phyloP scores from a whole-genome alignment of 345 rosid species.

The Gossypioides kirkii region DNA sequence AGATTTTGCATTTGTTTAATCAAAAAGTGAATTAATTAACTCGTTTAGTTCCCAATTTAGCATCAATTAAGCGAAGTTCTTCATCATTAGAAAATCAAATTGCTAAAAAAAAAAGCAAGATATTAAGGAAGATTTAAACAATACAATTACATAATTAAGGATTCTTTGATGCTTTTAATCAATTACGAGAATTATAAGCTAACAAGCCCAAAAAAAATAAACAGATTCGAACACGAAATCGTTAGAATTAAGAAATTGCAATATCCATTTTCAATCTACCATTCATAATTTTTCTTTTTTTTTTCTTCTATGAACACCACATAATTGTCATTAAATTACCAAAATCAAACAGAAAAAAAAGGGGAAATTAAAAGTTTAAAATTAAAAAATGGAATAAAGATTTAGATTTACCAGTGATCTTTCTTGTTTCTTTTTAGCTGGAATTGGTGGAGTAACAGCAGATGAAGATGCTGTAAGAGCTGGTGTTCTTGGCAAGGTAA shows the following conservation, averaged over 20 bases:
- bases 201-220: not conserved
- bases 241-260: not conserved
- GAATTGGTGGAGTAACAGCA: slow-evolving; percentile 14
- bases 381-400: too few species aligned
- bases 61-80: not conserved
- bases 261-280: too few species aligned
- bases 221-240: too few species aligned
- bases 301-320: too few species aligned
- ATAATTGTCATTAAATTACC: too few species aligned
- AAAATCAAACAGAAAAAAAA: too few species aligned
- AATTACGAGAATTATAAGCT: not conserved
- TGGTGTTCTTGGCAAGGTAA: slow-evolving; percentile 10
- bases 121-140: not conserved
- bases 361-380: too few species aligned
- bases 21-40: not conserved
- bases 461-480: slow-evolving; percentile 16
- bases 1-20: not conserved
- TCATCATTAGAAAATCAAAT: too few species aligned
- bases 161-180: not conserved
- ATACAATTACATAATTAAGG: not conserved
- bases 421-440: too few species aligned
- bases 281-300: too few species aligned
- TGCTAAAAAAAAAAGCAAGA: not conserved
- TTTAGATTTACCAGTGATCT: too few species aligned
- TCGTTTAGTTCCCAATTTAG: not conserved